Conservation (phyloP, 225 moss, liverwort and hornwort genomes). For the Pleurozium schreberi region DNA sequence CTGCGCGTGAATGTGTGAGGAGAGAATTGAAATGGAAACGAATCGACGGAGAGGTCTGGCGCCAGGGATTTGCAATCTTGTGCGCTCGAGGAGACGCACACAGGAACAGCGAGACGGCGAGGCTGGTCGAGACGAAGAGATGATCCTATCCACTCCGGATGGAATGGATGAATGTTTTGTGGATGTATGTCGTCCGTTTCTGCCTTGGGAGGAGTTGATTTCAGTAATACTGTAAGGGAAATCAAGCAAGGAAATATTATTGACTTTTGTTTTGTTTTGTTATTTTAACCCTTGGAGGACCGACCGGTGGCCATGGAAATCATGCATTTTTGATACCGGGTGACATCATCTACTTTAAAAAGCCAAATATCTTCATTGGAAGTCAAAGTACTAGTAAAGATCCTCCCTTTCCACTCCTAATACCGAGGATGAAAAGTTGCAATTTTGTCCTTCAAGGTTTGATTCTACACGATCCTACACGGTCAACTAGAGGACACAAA, state of each 20-base stretch:
- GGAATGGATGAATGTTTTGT: background rate
- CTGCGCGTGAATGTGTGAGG: background rate
- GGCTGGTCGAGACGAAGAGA: background rate
- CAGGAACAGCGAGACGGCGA: background rate
- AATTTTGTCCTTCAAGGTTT: too few relatives aligned
- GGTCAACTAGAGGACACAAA: too few relatives aligned
- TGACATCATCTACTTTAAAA: too few relatives aligned
- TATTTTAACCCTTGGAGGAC: too few relatives aligned
- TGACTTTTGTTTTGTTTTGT: background rate
- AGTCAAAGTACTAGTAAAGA: too few relatives aligned
- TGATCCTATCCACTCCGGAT: slow-evolving; percentile 14
- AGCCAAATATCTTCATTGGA: too few relatives aligned
- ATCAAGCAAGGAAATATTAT: too few relatives aligned
- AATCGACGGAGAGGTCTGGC: background rate
- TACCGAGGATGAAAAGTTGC: too few relatives aligned
- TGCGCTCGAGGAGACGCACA: background rate
- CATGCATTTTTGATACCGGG: too few relatives aligned
- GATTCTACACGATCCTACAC: too few relatives aligned
- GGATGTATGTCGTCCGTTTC: background rate
- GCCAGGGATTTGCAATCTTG: background rate
- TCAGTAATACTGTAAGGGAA: background rate
- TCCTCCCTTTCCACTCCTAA: too few relatives aligned
- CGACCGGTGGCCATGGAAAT: too few relatives aligned
- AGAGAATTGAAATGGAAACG: background rate
- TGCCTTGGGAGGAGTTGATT: background rate